These are phyloP conservation scores for Dactylorhiza incarnata DNA, from an alignment of 106 monocot species.

Conservation along the genomic window DNA sequence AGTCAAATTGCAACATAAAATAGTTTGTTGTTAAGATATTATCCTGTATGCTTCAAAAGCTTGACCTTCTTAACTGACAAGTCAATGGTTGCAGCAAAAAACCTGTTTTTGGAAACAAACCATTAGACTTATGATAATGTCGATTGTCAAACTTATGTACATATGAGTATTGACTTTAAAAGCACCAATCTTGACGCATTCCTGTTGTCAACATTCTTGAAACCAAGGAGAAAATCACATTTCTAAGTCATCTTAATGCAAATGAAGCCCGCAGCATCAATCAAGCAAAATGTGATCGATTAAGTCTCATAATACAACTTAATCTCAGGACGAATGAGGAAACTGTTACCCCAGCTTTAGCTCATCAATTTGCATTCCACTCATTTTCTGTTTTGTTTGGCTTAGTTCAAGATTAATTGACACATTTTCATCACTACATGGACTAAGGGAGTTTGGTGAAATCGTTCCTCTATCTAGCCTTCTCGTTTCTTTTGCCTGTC, in stretches of 20 bases:
- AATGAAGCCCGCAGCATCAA: constrained; percentile 32
- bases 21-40: no score
- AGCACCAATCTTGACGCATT: no score
- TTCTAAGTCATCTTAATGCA: constrained; percentile 10
- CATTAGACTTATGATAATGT: no score
- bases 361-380: constrained; percentile 14
- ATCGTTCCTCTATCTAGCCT: constrained; percentile 13
- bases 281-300: constrained; percentile 7
- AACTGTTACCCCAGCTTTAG: constrained; percentile 31
- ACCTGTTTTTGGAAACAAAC: no score
- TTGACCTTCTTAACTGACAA: no score
- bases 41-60: no score
- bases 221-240: not conserved
- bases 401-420: constrained; percentile 39
- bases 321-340: not conserved
- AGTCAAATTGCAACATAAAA: no score
- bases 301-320: not conserved
- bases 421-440: constrained; percentile 6
- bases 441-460: not conserved
- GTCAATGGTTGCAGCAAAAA: no score
- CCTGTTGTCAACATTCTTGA: no score
- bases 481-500: constrained; percentile 32
- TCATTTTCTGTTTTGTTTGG: constrained; percentile 28
- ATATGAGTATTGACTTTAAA: no score
- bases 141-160: no score